phyloP scores from a whole-genome alignment of 805 yeast genomes.

The Nakazawaea ishiwadae region DNA sequence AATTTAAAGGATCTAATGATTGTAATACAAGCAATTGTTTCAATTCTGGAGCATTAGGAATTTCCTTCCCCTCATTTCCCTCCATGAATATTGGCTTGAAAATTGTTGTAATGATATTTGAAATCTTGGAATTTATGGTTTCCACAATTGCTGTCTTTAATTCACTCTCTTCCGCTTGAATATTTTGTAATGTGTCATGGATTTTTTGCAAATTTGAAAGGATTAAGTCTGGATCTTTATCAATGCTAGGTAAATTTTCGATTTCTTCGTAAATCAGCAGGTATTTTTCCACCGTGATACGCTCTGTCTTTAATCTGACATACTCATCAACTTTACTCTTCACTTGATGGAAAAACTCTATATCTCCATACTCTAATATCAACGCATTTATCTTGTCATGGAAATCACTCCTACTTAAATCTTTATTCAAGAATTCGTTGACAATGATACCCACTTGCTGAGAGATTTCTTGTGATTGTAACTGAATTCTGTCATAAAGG shows the following conservation, averaged over 20 bases:
- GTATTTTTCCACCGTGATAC: background rate
- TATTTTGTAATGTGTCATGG: background rate
- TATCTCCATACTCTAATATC: conserved; percentile 8
- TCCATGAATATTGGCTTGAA: conserved; percentile 4
- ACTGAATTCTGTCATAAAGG: conserved; percentile 1
- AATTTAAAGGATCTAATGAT: conserved; percentile 22
- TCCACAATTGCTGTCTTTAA: background rate
- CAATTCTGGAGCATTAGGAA: conserved; percentile 9
- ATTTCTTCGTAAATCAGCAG: conserved; percentile 1
- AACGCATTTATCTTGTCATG: background rate
- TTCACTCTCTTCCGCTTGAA: background rate
- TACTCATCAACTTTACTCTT: conserved; percentile 16
- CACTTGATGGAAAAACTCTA: conserved; percentile 14
- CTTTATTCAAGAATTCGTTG: background rate
- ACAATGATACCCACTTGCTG: background rate
- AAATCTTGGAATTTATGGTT: conserved; percentile 19
- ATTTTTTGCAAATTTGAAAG: background rate
- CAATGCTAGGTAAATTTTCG: background rate
- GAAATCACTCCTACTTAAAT: background rate
- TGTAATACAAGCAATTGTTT: conserved; percentile 27
- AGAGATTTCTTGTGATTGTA: conserved; percentile 3
- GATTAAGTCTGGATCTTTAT: background rate
- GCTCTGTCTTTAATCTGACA: background rate
- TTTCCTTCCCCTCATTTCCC: background rate
- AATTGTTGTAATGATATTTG: conserved; percentile 12